Evolutionary conservation across 768 basidiomycete genomes (phyloP).

Genomic region (Lactarius hengduanensis): DNA sequence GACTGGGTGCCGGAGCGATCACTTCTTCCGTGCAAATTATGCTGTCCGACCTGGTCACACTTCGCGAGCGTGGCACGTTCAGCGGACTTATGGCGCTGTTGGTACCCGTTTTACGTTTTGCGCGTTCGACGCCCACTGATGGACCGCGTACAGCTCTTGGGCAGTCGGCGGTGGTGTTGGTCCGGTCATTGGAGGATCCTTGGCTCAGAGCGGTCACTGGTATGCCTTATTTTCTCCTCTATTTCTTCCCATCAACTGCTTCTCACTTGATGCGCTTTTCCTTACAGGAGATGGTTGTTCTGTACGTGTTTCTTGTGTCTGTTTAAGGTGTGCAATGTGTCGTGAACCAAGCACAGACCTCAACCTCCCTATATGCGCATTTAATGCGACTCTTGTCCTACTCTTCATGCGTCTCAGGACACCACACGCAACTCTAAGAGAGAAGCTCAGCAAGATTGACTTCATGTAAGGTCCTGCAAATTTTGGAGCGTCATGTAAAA

Average conservation of each 20-base stretch:
- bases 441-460: constrained; percentile 41
- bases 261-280: not conserved
- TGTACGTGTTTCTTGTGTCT: constrained; percentile 17
- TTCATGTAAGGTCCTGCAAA: constrained; percentile 36
- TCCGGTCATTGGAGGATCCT: constrained; percentile 35
- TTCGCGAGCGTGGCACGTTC: constrained; percentile 37
- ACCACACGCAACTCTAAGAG: constrained; percentile 35
- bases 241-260: not conserved
- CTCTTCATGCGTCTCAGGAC: constrained; percentile 38
- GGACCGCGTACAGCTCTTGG: constrained; percentile 30
- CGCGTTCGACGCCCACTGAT: not conserved
- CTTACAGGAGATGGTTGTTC: constrained; percentile 28
- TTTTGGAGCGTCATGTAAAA: not conserved
- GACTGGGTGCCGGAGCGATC: constrained; percentile 35
- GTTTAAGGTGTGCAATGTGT: not conserved
- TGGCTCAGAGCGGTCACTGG: constrained; percentile 29
- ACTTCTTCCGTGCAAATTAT: constrained; percentile 35
- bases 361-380: constrained; percentile 39
- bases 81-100: constrained; percentile 36
- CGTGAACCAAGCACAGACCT: constrained; percentile 32
- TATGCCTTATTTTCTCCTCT: not conserved
- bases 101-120: not conserved
- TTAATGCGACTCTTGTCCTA: constrained; percentile 34
- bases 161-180: constrained; percentile 33
- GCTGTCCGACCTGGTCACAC: constrained; percentile 37